Conservation (phyloP, 1,284 basidiomycete genomes). For the Moesziomyces parantarcticus region DNA sequence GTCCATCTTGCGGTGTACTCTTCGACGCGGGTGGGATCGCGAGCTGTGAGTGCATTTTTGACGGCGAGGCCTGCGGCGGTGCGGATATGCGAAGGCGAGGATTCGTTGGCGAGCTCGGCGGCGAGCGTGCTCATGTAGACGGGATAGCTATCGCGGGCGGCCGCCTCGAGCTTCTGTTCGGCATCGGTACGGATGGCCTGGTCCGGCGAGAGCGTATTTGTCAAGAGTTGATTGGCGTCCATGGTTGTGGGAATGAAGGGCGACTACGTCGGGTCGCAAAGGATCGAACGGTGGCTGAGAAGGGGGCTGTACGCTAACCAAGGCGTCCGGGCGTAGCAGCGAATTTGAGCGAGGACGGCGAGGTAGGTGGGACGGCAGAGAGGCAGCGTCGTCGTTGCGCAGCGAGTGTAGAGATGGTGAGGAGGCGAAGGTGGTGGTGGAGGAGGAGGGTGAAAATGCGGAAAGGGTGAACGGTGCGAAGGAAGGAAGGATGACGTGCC, state of each 20-base stretch:
- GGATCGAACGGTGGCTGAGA: neutral
- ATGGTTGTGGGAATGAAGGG: slow-evolving; percentile 30
- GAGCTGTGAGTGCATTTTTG: slow-evolving; percentile 92
- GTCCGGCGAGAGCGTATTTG: slow-evolving; percentile 66
- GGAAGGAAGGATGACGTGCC: no score
- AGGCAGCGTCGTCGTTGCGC: neutral
- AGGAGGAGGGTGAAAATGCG: no score
- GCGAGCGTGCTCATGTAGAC: slow-evolving; percentile 63
- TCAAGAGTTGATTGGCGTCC: slow-evolving; percentile 66
- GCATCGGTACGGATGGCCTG: slow-evolving; percentile 61
- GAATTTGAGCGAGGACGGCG: neutral
- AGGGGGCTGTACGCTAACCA: neutral
- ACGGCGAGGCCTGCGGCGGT: slow-evolving; percentile 95
- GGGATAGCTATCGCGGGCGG: slow-evolving; percentile 64
- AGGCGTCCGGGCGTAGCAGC: neutral
- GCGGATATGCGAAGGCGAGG: slow-evolving; percentile 75
- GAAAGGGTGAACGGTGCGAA: no score
- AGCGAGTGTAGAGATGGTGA: neutral
- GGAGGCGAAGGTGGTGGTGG: no score
- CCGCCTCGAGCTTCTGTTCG: slow-evolving; percentile 64
- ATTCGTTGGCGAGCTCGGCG: slow-evolving; percentile 61
- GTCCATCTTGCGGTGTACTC: slow-evolving; percentile 75
- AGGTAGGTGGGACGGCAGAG: no score
- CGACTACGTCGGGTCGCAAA: slow-evolving; percentile 15
- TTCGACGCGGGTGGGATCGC: slow-evolving; percentile 76